Evolutionary conservation across 1,284 basidiomycete genomes (phyloP), one percentile per base, ranked within the genome.

Genomic region (Austroboletus rostrupii): DNA sequence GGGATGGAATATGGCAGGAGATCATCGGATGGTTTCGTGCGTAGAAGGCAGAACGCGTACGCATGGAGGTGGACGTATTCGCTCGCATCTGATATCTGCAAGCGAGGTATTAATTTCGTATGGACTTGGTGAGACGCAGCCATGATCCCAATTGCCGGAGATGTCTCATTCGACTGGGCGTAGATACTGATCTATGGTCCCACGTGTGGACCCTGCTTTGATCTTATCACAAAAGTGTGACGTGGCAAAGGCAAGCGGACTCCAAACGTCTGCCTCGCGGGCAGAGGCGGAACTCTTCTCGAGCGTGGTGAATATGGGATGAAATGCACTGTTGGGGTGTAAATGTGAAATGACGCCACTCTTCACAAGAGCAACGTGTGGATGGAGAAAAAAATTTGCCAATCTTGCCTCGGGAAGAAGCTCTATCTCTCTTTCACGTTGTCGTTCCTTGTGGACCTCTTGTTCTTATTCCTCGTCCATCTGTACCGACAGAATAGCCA

Each of bases 401-500:
- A 42, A 29, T 12, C 23, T 3, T 10, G 29, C 42, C 2, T 16
- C 9, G 1, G 42, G 37, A 39, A 21, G 48, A 1, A 26, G 35
- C 5, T 49, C 41, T 17, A 19, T 11, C 11, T n/a, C 16, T 6
- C 59, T 61, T 52, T 74, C 72, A 16, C 55, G 55, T 52, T 75
- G 72, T 2, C 68, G 53, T 51, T 76, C 74, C 41, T 72, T 70
- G 12, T 47, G 57, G 4, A 76, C 64, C 53, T 77, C 74, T 31
- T 71, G 61, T 54, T 76, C 75, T 50, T 76, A 73, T 41, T 76
- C 74, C 52, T 76, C 74, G 7, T 68, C 69, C 37, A 72, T 53
- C 17, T 53, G 43, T 10, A 50, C 40, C 40, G 63, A 54, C 1
- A 43, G 17, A 19, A 64, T 36, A 2, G 51, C 67, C 17, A 74